A percentile compares a stretch with the other conserved stretches of the same genome.
phyloP scores from a whole-genome alignment of 495 filamentous ascomycete genomes.

The Podospora pseudoanserina region DNA sequence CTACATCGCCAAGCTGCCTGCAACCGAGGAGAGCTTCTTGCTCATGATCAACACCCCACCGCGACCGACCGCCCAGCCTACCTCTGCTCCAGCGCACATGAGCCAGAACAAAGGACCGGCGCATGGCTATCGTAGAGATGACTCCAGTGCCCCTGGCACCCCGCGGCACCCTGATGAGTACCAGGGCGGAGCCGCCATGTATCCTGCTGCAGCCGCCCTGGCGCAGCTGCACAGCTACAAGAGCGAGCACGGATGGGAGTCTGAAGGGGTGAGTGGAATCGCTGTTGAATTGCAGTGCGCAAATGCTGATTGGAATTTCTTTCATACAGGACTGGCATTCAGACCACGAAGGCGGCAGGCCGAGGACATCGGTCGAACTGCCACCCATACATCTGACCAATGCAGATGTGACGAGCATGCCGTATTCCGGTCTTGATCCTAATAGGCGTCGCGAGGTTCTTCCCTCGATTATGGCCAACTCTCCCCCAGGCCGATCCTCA shows the following conservation, averaged over 20 bases:
- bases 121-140: constrained; percentile 56
- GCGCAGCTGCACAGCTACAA: constrained; percentile 80
- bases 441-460: constrained; percentile 65
- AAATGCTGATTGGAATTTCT: neutral
- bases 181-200: constrained; percentile 57
- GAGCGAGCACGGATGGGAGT: constrained; percentile 77
- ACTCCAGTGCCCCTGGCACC: constrained; percentile 67
- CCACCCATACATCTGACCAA: constrained; percentile 62
- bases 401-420: constrained; percentile 64
- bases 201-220: constrained; percentile 76
- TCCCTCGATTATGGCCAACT: constrained; percentile 74
- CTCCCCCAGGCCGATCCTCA: constrained; percentile 80
- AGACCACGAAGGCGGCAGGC: constrained; percentile 60
- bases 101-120: constrained; percentile 37
- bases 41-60: constrained; percentile 91
- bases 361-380: constrained; percentile 64
- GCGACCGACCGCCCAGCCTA: constrained; percentile 50
- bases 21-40: constrained; percentile 96
- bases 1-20: constrained; percentile 97
- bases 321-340: constrained; percentile 62
- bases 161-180: constrained; percentile 67
- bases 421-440: constrained; percentile 58
- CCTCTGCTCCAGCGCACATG: constrained; percentile 26
- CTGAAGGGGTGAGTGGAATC: constrained; percentile 63
- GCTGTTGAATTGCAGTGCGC: neutral